Evolutionary conservation across 768 basidiomycete genomes (phyloP).

Genomic region (Chalciporus chontae): DNA sequence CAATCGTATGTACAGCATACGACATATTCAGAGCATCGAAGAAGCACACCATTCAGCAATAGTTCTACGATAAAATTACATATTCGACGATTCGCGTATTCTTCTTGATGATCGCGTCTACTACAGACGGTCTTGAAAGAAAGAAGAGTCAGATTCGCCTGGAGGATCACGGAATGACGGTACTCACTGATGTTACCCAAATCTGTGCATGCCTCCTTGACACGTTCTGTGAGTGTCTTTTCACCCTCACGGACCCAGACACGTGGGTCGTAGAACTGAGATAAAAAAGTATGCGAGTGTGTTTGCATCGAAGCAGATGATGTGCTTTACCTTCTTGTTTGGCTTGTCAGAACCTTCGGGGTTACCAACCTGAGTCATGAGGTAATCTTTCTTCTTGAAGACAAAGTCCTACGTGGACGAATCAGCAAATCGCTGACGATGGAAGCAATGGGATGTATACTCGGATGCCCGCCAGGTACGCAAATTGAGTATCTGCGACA

Average conservation of each 20-base stretch:
- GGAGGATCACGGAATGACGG: not conserved
- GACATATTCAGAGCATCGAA: not conserved
- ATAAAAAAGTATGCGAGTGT: not conserved
- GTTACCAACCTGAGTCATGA: slow-evolving; percentile 91
- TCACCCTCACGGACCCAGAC: slow-evolving; percentile 99
- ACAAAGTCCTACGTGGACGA: slow-evolving; percentile 68
- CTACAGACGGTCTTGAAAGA: slow-evolving; percentile 23
- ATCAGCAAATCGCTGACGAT: not conserved
- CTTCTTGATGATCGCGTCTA: slow-evolving; percentile 9
- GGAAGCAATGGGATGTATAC: slow-evolving; percentile 35
- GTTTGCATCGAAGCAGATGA: not conserved
- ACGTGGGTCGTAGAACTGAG: slow-evolving; percentile 88
- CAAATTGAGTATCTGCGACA: slow-evolving; percentile 76
- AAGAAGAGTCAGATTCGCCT: not conserved
- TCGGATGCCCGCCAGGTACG: slow-evolving; percentile 84
- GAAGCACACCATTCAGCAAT: not conserved
- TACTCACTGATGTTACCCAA: slow-evolving; percentile 65
- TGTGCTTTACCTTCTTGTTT: slow-evolving; percentile 87
- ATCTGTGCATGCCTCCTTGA: slow-evolving; percentile 92
- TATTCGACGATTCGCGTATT: not conserved
- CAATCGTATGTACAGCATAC: too few species aligned
- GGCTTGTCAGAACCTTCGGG: slow-evolving; percentile 96
- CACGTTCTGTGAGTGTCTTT: slow-evolving; percentile 83
- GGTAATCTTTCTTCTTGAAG: slow-evolving; percentile 80
- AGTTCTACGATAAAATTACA: slow-evolving; percentile 23